A percentile compares a stretch with the other conserved stretches of the same genome.
These are phyloP conservation scores for Phytopythium sindhum DNA, from an alignment of 352 stramenopile species.

Conservation along the genomic window DNA sequence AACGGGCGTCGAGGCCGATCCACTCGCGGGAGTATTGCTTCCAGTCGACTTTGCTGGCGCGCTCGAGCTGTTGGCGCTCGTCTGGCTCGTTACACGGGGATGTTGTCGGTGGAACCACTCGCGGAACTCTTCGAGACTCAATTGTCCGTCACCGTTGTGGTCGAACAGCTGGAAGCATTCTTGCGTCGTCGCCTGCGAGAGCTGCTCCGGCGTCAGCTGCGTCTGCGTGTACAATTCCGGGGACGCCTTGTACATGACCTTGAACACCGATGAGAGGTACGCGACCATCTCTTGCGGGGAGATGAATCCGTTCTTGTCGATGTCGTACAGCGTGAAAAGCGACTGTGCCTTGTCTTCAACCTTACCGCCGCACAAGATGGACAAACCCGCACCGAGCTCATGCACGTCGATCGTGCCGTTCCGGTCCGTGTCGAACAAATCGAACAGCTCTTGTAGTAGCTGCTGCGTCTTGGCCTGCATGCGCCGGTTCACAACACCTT, in stretches of 20 bases:
- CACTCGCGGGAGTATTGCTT: slow-evolving; percentile 1
- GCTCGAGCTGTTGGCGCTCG: neutral
- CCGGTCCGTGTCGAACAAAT: slow-evolving; percentile 75
- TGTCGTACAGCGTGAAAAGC: slow-evolving; percentile 83
- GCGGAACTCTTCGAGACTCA: slow-evolving; percentile 82
- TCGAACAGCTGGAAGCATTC: slow-evolving; percentile 79
- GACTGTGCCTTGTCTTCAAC: slow-evolving; percentile 65
- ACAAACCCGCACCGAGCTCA: slow-evolving; percentile 81
- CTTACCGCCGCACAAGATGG: slow-evolving; percentile 83
- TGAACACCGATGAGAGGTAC: slow-evolving; percentile 85
- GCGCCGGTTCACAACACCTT: slow-evolving; percentile 31
- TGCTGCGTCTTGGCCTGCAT: slow-evolving; percentile 40
- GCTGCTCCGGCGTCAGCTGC: slow-evolving; percentile 47
- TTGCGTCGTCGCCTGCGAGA: slow-evolving; percentile 71
- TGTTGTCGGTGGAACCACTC: slow-evolving; percentile 74
- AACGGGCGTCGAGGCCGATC: neutral
- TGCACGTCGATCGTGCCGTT: slow-evolving; percentile 84
- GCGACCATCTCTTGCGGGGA: slow-evolving; percentile 77
- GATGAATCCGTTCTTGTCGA: slow-evolving; percentile 80
- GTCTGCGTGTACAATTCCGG: slow-evolving; percentile 53
- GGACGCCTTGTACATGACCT: slow-evolving; percentile 83
- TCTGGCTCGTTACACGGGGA: slow-evolving; percentile 7
- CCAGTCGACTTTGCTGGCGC: neutral
- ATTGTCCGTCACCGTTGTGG: slow-evolving; percentile 65
- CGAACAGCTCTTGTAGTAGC: slow-evolving; percentile 72